Evolutionary conservation across 164 flowering plant genomes (phyloP), one percentile per base, ranked within the genome.

Genomic region (Aristolochia contorta): DNA sequence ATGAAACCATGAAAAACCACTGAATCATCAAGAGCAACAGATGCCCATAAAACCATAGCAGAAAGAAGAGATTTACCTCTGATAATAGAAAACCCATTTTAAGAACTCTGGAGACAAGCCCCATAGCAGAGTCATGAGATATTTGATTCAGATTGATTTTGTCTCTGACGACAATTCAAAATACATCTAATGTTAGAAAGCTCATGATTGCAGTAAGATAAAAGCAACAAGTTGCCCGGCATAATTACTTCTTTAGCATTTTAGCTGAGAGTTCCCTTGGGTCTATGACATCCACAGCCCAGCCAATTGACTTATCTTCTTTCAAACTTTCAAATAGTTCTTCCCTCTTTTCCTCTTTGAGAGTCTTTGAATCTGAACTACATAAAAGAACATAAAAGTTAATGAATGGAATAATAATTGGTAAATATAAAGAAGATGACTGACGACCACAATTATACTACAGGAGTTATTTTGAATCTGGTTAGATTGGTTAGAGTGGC

Each of bases 271-370:
- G 97, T 62, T 83, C 98, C 67, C 84, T 74, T 25, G 98, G 96
- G 67, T 89, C 97, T 59, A 89, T 89, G 63, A 92, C 79, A 75
- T 92, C 98, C 57, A 84, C 97, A 65, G 80, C 82, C 98, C 97
- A 92, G 52, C 98, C 92, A 75, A 89, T 75, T 16, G 89, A 82
- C 49, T 80, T 78, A 62, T 92, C 72, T 15, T 72, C 69, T 75
- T 92, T 86, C 60, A 92, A 69, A 65, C 47, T 77, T 62, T 89
- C 97, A 72, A 86, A 92, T 47, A 92, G 64, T 62, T 92, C 97
- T 62, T 89, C 98, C 77, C 98, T 79, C 74, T 82, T 86, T 71
- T 93, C 98, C 71, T 86, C 98, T 67, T 92, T 92, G 25, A 93
- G 75, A 56, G 96, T 89, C 70, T 93, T 93, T 19, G 98, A 93